These are phyloP conservation scores for Fibroporia radiculosa DNA, from an alignment of 768 basidiomycete species.

Conservation along the genomic window DNA sequence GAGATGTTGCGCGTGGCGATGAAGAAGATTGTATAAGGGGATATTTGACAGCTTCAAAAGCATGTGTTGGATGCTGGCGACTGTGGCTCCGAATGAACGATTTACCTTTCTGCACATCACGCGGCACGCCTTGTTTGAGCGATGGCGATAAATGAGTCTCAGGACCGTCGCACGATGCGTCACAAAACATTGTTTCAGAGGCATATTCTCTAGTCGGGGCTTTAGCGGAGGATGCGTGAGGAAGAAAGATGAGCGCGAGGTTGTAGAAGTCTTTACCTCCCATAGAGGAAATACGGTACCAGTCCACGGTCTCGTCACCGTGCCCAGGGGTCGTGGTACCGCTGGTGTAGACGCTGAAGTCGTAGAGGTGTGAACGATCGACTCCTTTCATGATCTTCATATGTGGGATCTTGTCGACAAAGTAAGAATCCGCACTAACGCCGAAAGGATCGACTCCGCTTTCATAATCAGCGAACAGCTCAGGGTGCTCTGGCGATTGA, in stretches of 20 bases:
- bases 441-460: constrained; percentile 7
- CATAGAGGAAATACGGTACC: not conserved
- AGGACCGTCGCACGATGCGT: not conserved
- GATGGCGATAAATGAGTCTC: not conserved
- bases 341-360: constrained; percentile 6
- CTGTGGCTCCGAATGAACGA: too few species aligned
- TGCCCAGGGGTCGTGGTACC: not conserved
- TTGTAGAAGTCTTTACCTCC: not conserved
- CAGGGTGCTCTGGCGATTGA: too few species aligned
- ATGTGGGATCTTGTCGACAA: constrained; percentile 3
- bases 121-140: constrained; percentile 1
- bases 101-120: not conserved
- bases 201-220: not conserved
- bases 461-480: too few species aligned
- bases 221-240: not conserved
- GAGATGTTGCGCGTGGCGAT: not conserved
- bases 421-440: constrained; percentile 4
- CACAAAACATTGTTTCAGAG: not conserved
- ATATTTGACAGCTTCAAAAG: not conserved
- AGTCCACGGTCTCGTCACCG: not conserved
- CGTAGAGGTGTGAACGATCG: constrained; percentile 5
- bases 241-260: too few species aligned
- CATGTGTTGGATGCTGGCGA: not conserved
- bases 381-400: not conserved
- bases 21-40: not conserved